A percentile compares a stretch with the other conserved stretches of the same genome.
Conservation (phyloP, 257 asterid genomes). For the Apocynum venetum region DNA sequence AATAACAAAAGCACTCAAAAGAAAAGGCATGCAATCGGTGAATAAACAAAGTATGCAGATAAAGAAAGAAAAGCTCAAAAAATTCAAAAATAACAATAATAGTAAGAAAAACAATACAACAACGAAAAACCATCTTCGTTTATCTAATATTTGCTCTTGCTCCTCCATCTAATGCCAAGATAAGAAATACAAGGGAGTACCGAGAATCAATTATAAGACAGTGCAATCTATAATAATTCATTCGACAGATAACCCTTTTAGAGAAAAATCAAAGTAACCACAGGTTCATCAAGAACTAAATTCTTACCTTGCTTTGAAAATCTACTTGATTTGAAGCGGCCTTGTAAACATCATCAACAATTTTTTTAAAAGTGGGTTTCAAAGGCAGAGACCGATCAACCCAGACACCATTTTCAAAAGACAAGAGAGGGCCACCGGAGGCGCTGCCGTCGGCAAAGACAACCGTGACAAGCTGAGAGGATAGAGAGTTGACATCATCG, state of each 20-base stretch:
- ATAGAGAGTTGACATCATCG: conserved; percentile 25
- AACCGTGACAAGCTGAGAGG: conserved; percentile 29
- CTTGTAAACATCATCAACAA: conserved; percentile 26
- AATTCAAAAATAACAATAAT: too few species aligned
- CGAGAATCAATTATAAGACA: neutral
- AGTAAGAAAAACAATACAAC: neutral
- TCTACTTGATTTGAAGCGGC: conserved; percentile 34
- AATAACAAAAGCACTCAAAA: too few species aligned
- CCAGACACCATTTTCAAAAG: conserved; percentile 39
- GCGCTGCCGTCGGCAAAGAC: conserved; percentile 35
- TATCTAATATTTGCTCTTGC: neutral
- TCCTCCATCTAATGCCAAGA: neutral
- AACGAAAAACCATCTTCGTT: neutral
- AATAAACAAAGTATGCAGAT: too few species aligned
- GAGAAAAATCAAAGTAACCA: neutral
- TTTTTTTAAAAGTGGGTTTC: conserved; percentile 29
- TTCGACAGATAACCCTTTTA: neutral
- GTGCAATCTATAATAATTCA: neutral
- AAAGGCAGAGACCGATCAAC: conserved; percentile 36
- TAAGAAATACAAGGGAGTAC: neutral
- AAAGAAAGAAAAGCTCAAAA: too few species aligned
- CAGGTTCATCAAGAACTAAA: neutral
- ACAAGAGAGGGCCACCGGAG: conserved; percentile 36
- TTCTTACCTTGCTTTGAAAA: conserved; percentile 33
- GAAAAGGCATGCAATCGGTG: too few species aligned